Conservation (phyloP, 257 asterid genomes). For the Solanum rostratum region DNA sequence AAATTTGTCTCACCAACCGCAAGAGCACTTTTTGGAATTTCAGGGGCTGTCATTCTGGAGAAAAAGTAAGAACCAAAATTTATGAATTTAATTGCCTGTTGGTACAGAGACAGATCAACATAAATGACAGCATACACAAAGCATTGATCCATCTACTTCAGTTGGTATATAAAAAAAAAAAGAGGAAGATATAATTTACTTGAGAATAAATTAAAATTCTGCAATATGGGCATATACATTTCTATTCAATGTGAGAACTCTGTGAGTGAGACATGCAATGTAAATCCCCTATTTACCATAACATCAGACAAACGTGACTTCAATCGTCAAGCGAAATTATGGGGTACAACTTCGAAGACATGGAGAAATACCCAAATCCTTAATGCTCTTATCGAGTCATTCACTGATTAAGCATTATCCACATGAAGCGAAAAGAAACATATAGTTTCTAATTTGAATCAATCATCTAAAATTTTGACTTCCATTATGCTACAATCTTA, state of each 20-base stretch:
- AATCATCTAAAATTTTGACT: not conserved
- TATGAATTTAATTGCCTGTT: not conserved
- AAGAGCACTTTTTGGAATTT: slow-evolving; percentile 77
- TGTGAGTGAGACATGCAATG: not conserved
- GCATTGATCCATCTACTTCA: not conserved
- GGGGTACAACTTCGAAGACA: not conserved
- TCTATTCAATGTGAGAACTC: not conserved
- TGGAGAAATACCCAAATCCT: not conserved
- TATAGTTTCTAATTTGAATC: not conserved
- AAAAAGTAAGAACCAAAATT: not conserved
- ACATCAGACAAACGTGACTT: not conserved
- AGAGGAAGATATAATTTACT: not conserved
- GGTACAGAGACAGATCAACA: not conserved
- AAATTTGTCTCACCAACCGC: slow-evolving; percentile 64
- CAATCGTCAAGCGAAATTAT: not conserved
- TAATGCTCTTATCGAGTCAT: not conserved
- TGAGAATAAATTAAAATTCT: not conserved
- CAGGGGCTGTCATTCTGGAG: slow-evolving; percentile 85
- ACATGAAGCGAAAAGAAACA: not conserved
- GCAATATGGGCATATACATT: not conserved
- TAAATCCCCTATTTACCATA: not conserved
- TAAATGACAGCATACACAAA: not conserved
- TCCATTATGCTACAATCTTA: not conserved
- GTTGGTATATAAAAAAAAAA: not conserved
- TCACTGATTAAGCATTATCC: not conserved